Evolutionary conservation across 129 eudicot genomes (phyloP).

Genomic region (Flaveria bidentis): DNA sequence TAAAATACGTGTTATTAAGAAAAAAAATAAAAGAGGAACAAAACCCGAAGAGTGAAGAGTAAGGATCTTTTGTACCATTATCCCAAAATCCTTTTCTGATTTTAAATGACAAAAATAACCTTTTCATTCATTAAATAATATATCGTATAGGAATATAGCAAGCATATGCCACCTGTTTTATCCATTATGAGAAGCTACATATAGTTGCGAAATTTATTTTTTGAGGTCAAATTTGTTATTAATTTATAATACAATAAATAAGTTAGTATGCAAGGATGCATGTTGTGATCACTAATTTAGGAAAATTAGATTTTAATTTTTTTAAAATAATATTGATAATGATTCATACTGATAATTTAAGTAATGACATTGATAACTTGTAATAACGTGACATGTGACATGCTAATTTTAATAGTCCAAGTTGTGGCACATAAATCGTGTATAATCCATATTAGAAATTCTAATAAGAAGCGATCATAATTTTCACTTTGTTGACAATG

Average conservation of each 20-base stretch:
- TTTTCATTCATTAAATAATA: neutral
- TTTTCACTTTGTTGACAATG: too few species aligned
- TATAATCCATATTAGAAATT: too few species aligned
- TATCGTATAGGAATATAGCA: slow-evolving; percentile 4
- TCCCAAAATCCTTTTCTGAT: slow-evolving; percentile 1
- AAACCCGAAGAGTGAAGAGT: slow-evolving; percentile 17
- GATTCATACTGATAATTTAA: neutral
- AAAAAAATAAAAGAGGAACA: neutral
- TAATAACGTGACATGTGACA: too few species aligned
- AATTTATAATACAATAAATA: too few species aligned
- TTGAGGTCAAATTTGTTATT: neutral
- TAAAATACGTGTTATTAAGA: neutral
- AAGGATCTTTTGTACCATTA: slow-evolving; percentile 21
- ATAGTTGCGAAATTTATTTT: neutral
- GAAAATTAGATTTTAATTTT: neutral
- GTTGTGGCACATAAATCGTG: too few species aligned
- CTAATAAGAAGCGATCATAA: too few species aligned
- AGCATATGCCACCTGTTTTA: slow-evolving; percentile 11
- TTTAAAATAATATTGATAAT: too few species aligned
- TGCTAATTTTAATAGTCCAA: too few species aligned
- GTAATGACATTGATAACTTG: too few species aligned
- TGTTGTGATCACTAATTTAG: neutral
- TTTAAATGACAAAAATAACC: neutral
- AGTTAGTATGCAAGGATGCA: neutral
- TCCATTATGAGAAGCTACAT: neutral